phyloP scores from a whole-genome alignment of 495 filamentous ascomycete species.

The Aspergillus nanangensis region DNA sequence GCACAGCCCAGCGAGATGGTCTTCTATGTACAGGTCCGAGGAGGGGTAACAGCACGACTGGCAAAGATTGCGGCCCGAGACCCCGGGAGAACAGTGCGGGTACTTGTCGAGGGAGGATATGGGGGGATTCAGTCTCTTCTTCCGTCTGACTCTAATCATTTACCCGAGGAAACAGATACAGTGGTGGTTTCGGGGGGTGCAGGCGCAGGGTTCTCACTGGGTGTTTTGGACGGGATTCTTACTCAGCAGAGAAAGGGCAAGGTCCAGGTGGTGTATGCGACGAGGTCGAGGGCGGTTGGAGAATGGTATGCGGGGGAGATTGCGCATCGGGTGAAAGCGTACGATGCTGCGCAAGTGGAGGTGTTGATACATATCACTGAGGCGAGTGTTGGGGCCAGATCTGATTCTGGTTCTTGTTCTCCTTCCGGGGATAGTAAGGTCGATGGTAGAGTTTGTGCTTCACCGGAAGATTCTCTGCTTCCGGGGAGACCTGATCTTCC shows the following conservation, averaged over 20 bases:
- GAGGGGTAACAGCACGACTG: constrained; percentile 41
- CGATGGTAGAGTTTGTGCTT: constrained; percentile 10
- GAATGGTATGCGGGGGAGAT: background rate
- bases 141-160: constrained; percentile 17
- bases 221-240: constrained; percentile 22
- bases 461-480: constrained; percentile 3
- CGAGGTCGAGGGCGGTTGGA: constrained; percentile 2
- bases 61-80: constrained; percentile 21
- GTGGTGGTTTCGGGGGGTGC: constrained; percentile 53
- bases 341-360: too few relatives aligned
- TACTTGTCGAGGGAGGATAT: constrained; percentile 48
- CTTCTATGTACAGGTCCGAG: constrained; percentile 38
- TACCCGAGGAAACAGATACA: constrained; percentile 26
- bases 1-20: constrained; percentile 27
- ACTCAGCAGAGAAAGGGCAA: constrained; percentile 13
- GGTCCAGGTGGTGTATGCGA: constrained; percentile 30
- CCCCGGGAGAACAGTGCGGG: constrained; percentile 23
- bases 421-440: too few relatives aligned
- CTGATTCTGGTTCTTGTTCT: too few relatives aligned
- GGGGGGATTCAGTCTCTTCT: too few relatives aligned
- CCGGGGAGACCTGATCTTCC: constrained; percentile 38
- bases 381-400: too few relatives aligned
- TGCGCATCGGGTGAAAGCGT: too few relatives aligned
- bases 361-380: too few relatives aligned
- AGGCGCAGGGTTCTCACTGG: constrained; percentile 47